Evolutionary conservation across 192 early-diverging fungal genomes (phyloP), one percentile per base, ranked within the genome.

Genomic region (Lobosporangium transversale): DNA sequence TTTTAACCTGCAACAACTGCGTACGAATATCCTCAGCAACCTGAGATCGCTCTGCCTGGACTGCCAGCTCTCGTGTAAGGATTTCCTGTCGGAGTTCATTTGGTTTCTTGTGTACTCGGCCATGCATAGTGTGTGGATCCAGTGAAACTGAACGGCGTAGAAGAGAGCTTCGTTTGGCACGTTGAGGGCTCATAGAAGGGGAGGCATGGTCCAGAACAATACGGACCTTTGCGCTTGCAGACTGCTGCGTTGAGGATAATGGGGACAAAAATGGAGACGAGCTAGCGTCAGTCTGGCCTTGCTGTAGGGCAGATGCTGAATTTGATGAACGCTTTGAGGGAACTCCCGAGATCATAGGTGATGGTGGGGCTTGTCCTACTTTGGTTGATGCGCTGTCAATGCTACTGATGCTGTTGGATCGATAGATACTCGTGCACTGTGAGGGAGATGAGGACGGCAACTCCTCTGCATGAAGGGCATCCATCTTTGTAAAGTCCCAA

Each of bases 111-210:
- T 76, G 73, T 4, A 76, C 47, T 15, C 73, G 73, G 8, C 63
- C 73, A n/a, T 76, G 73, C 73, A 76, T 76, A 0, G 58, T 62
- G 37, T 76, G 73, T 0, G 73, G 73, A 35, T 76, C 73, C 49
- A 76, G 27, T 4, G 73, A 76, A 10, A 76, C 59, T 21, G 73
- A 76, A 17, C 73, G 63, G 6, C 73, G 73, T 17, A 76, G 62
- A 33, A 67, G 31, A 42, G 73, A 76, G 37, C 52, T 76, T 3
- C 73, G 55, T 24, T 76, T 76, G 36, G 53, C 47, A 7, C 65
- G 58, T 33, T 67, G 73, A 52, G 73, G 64, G 29, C 36, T 67
- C 52, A 66, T 52, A 14, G 73, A 61, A 1, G 69, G 60, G 15
- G 60, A 63, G 2, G 69, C 58, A 24, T 71, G 69, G 4, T 47